Conservation (phyloP, 257 asterid species). For the Rehmannia glutinosa region DNA sequence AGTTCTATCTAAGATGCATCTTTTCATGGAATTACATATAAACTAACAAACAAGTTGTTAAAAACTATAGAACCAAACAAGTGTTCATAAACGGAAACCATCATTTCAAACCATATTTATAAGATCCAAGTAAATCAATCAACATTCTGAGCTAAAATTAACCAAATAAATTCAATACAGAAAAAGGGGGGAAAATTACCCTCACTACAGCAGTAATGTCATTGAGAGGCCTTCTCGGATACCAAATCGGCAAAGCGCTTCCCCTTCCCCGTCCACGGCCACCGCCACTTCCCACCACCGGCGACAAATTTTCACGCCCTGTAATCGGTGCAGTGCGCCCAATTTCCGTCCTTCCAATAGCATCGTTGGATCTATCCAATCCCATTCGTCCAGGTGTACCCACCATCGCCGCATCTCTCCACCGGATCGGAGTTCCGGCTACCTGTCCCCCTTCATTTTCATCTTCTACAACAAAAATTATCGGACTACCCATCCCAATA, state of each 20-base stretch:
- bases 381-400: constrained; percentile 28
- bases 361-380: constrained; percentile 18
- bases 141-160: neutral
- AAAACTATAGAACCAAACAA: too few relatives aligned
- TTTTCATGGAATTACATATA: too few relatives aligned
- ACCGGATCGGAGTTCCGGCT: constrained; percentile 39
- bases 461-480: constrained; percentile 32
- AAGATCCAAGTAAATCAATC: neutral
- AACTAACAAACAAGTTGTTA: neutral
- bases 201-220: constrained; percentile 32
- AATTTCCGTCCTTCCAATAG: constrained; percentile 30
- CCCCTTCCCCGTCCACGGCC: constrained; percentile 37
- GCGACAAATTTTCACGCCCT: constrained; percentile 43
- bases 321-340: constrained; percentile 22
- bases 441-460: constrained; percentile 28
- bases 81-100: too few relatives aligned
- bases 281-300: constrained; percentile 32
- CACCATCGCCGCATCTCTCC: constrained; percentile 41
- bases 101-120: too few relatives aligned
- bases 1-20: too few relatives aligned
- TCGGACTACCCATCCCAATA: constrained; percentile 19
- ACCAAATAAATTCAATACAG: neutral
- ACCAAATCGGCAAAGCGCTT: constrained; percentile 38
- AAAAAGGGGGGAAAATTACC: constrained; percentile 7
- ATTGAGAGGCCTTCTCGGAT: constrained; percentile 37